Evolutionary conservation across 305 asterid species (phyloP).

Genomic region (Rubia peregrina): DNA sequence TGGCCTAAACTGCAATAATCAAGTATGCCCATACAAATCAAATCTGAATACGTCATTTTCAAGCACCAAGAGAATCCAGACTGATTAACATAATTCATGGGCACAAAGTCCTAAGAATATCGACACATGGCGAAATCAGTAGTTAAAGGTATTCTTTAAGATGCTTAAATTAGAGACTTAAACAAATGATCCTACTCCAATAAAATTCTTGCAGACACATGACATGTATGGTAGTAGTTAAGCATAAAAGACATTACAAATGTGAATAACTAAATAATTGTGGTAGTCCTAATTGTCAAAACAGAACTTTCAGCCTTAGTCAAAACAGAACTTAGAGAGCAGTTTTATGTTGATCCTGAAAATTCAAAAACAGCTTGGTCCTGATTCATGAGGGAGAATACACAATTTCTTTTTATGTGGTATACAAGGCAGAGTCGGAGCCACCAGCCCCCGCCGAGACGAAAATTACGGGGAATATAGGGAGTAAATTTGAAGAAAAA

Average conservation of each 20-base stretch:
- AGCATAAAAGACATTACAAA: background rate
- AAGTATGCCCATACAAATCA: background rate
- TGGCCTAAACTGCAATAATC: background rate
- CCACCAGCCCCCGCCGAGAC: too few relatives aligned
- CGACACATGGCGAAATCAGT: background rate
- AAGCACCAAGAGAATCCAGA: background rate
- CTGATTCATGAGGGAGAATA: background rate
- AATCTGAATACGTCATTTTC: background rate
- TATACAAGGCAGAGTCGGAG: background rate
- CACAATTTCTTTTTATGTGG: background rate
- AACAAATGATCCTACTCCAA: background rate
- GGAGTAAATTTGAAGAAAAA: too few relatives aligned
- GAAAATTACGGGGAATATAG: too few relatives aligned
- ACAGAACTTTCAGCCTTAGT: background rate
- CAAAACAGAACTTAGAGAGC: background rate
- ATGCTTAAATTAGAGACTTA: background rate
- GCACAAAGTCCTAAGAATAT: background rate
- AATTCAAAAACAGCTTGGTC: background rate
- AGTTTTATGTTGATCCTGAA: background rate
- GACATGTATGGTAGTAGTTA: background rate
- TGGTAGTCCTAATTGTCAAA: background rate
- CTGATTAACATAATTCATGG: background rate
- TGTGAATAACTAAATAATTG: background rate
- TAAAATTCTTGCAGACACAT: background rate
- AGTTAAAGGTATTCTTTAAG: background rate